phyloP scores from a whole-genome alignment of 169 alveolate species.

The Sarcocystis neurona region DNA sequence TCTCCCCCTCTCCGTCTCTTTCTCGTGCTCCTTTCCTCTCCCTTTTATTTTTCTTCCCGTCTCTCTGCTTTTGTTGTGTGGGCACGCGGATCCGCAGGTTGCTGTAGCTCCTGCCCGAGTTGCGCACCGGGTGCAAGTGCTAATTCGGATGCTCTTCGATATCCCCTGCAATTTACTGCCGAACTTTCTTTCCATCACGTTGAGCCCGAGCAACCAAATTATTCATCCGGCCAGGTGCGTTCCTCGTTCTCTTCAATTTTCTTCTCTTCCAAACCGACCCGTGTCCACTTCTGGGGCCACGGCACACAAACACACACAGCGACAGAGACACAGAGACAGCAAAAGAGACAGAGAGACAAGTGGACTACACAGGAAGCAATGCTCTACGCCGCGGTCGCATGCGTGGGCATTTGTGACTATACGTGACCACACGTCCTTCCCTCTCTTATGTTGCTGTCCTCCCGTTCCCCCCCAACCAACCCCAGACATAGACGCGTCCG shows the following conservation, averaged over 20 bases:
- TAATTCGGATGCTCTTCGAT: constrained; percentile 37
- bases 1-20: too few relatives aligned
- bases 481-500: too few relatives aligned
- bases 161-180: constrained; percentile 47
- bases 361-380: too few relatives aligned
- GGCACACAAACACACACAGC: not conserved
- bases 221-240: constrained; percentile 69
- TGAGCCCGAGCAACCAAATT: constrained; percentile 68
- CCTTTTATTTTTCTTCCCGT: not conserved
- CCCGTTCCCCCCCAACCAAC: too few relatives aligned
- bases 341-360: not conserved
- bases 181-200: constrained; percentile 56
- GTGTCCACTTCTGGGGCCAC: not conserved
- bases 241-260: not conserved
- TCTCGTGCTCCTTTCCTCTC: too few relatives aligned
- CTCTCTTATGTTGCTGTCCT: too few relatives aligned
- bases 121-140: constrained; percentile 11
- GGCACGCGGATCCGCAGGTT: too few relatives aligned
- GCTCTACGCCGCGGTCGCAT: too few relatives aligned
- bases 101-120: constrained; percentile 15
- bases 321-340: constrained; percentile 13
- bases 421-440: too few relatives aligned
- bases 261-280: not conserved
- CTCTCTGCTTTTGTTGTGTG: too few relatives aligned
- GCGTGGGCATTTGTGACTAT: too few relatives aligned